Percentiles rank a stretch among this genome's conserved stretches.
Evolutionary conservation across 2,329 filamentous ascomycete genomes (phyloP).

Genomic region (Colletotrichum navitas): DNA sequence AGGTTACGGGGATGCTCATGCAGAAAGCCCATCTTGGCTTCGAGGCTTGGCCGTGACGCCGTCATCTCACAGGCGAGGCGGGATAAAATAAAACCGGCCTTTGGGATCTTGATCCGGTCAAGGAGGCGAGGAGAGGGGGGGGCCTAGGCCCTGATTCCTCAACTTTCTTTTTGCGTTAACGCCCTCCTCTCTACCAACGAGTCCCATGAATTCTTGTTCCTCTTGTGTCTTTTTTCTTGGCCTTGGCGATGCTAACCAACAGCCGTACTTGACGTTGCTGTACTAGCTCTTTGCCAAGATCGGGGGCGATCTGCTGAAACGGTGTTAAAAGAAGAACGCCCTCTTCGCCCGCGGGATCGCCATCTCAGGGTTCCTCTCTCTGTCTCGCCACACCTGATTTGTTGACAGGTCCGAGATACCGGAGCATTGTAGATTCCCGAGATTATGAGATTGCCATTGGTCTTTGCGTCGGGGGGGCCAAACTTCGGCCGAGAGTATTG

Average conservation of each 20-base stretch:
- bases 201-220: constrained; percentile 18
- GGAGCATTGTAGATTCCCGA: neutral
- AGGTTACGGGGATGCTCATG: neutral
- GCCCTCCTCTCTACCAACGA: constrained; percentile 27
- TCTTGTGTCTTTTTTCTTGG: constrained; percentile 28
- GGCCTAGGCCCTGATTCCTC: constrained; percentile 2
- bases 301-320: constrained; percentile 3
- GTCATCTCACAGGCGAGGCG: constrained; percentile 24
- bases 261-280: neutral
- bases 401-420: neutral
- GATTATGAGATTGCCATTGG: neutral
- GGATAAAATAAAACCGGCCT: neutral
- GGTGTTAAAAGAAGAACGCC: neutral
- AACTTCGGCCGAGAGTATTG: neutral
- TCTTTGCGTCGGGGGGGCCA: neutral
- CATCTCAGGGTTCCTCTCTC: neutral
- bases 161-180: constrained; percentile 22
- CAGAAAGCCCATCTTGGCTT: constrained; percentile 18
- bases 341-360: neutral
- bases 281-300: constrained; percentile 14
- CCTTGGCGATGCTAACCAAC: constrained; percentile 34
- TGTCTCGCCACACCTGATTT: constrained; percentile 22
- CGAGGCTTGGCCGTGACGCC: constrained; percentile 14
- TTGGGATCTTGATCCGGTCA: constrained; percentile 14
- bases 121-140: neutral